Evolutionary conservation across 1,284 basidiomycete genomes (phyloP), one percentile per base, ranked within the genome.

Genomic region (Sporisorium iseilematis-ciliati): DNA sequence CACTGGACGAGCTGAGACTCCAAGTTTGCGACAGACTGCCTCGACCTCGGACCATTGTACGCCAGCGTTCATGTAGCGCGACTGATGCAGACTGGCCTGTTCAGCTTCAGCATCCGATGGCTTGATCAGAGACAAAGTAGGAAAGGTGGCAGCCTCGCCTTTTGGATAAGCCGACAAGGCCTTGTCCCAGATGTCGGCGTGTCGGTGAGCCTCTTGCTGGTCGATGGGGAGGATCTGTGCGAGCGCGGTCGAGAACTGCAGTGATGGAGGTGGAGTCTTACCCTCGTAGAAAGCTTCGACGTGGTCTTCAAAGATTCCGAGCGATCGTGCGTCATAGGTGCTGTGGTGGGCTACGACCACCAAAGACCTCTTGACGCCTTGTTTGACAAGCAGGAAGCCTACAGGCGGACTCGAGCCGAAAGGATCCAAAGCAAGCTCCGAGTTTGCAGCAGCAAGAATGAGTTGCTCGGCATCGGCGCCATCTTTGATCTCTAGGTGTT

Each of bases 1-100:
- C 11, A 86, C n/a, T 12, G 85, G 79, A n/a, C 84, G 76, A 40
- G 83, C 68, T 1, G 85, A 85, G 25, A 75, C 79, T n/a, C 74
- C 74, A 14, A 83, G 53, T 2, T 50, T 31, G 6, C 66, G 59
- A 12, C 83, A 80, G 2, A 67, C 60, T 0, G 60, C 48, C 46
- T 81, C 77, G 29, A 83, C 51, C 7, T 68, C 51, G 11, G 51
- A 10, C 76, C 80, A 82, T 1, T 29, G 45, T 3, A 68, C 54
- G 20, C 45, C 50, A 7, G 75, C 65, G 11, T 21, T 52, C n/a
- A 54, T 38, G 58, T 70, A 62, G 18, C 29, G 41, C 1, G 71
- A 57, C 43, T 69, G 59, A 48, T 73, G 71, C 52, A 77, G 4
- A 54, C 53, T 65, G 21, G 50, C 50, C 6, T 56, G 57, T 3